Evolutionary conservation across 306 rosid genomes (phyloP).

Genomic region (Castanea crenata): DNA sequence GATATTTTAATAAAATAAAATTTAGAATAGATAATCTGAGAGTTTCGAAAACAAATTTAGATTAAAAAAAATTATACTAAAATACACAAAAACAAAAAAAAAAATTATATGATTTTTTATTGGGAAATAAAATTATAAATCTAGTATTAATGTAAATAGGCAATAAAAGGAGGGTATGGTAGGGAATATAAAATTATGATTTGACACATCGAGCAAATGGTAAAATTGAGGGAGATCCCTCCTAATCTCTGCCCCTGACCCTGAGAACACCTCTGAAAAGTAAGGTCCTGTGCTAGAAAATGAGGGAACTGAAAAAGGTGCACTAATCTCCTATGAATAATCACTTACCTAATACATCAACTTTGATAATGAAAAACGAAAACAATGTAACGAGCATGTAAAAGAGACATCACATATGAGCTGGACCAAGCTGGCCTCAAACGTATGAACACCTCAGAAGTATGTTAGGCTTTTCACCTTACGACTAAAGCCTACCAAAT

Average conservation of each 20-base stretch:
- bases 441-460: background rate
- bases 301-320: background rate
- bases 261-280: background rate
- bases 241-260: background rate
- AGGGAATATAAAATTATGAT: constrained; percentile 1
- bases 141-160: background rate
- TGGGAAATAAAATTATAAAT: background rate
- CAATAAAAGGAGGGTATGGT: background rate
- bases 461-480: background rate
- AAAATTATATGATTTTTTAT: too few species aligned
- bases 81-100: too few species aligned
- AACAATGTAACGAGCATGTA: background rate
- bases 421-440: background rate
- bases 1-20: too few species aligned
- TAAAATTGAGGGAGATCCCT: constrained; percentile 31
- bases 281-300: background rate
- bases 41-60: too few species aligned
- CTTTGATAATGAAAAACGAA: background rate
- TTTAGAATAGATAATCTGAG: too few species aligned
- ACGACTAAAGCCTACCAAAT: background rate
- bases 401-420: background rate
- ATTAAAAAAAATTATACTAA: too few species aligned
- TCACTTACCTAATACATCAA: background rate
- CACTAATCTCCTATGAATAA: background rate
- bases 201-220: constrained; percentile 1